A percentile compares a stretch with the other conserved stretches of the same genome.
Conservation (phyloP, 2,329 filamentous ascomycete genomes). For the Fusarium praegraminearum region DNA sequence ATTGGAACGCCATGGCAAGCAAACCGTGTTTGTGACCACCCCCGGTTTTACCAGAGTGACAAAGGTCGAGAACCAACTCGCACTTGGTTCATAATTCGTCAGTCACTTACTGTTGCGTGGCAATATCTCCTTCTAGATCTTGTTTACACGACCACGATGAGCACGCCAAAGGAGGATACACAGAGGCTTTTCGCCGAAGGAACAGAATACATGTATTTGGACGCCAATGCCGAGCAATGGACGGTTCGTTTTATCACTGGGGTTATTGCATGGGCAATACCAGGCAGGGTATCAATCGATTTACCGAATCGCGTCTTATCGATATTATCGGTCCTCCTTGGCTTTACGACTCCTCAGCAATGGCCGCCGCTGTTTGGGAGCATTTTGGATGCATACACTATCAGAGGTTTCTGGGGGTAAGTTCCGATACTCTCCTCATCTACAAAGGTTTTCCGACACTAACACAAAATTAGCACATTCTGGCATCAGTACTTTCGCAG, state of each 20-base stretch:
- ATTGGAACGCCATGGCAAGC: neutral
- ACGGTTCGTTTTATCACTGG: neutral
- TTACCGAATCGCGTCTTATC: neutral
- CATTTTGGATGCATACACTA: neutral
- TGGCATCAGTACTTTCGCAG: neutral
- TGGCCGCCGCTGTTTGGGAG: neutral
- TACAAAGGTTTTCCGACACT: neutral
- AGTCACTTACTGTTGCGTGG: neutral
- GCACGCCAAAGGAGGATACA: neutral
- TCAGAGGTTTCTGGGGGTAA: neutral
- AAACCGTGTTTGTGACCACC: neutral
- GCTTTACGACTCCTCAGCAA: neutral
- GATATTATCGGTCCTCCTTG: neutral
- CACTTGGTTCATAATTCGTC: neutral
- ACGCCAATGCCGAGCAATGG: neutral
- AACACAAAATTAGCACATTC: neutral
- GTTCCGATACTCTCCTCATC: neutral
- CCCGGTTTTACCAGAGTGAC: neutral
- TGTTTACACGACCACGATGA: neutral
- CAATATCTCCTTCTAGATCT: neutral
- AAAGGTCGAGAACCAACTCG: neutral
- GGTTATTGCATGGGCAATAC: neutral
- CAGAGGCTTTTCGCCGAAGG: neutral
- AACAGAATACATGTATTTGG: neutral
- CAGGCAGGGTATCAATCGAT: neutral